Evolutionary conservation across 495 filamentous ascomycete species (phyloP), one percentile per base, ranked within the genome.

Genomic region (Chaetomidium leptoderma): DNA sequence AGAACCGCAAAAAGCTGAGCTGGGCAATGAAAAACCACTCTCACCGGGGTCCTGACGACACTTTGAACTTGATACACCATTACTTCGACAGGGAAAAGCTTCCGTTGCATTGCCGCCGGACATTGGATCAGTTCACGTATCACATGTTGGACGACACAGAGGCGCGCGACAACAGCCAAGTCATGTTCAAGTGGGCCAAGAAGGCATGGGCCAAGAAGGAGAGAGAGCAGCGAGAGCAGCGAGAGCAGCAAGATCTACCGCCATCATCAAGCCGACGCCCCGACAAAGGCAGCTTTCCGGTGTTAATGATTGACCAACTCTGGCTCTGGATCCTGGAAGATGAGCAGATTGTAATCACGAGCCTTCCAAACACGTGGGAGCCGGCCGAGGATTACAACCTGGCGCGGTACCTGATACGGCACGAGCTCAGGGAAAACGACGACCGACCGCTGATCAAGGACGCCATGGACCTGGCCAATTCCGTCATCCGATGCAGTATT

Each of bases 261-360:
- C 26, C 23, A 8, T 46, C 7, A 30, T 16, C 44, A 46, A 23
- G 19, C 14, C 44, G 27, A 21, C 16, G 14, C 4, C 14, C 3
- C 19, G 32, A 26, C 9, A 26, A 16, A 35, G 47, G 32, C 19
- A 6, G 13, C 17, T 39, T 7, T 1, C 53, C 53, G 19, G 16
- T 56, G 3, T 14, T 56, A 7, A 56, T 56, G 53, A 21, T 56
- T 13, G 53, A 48, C 43, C 53, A 56, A 23, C 44, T 56, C 21
- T 56, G 53, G 53, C 30, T 56, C 9, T 56, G 53, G 53, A 17
- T 48, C 7, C 32, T 56, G 10, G 43, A 56, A 14, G 53, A 56
- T 13, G 53, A 48, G 13, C 27, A 55, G 17, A 56, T 43, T 11
- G 43, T 56, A 9, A 48, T 56, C 33, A 47, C 33, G 21, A 47